Percentiles rank a stretch among this genome's conserved stretches.
phyloP scores from a whole-genome alignment of 2,329 filamentous ascomycete genomes.

The Escovopsis sp. region DNA sequence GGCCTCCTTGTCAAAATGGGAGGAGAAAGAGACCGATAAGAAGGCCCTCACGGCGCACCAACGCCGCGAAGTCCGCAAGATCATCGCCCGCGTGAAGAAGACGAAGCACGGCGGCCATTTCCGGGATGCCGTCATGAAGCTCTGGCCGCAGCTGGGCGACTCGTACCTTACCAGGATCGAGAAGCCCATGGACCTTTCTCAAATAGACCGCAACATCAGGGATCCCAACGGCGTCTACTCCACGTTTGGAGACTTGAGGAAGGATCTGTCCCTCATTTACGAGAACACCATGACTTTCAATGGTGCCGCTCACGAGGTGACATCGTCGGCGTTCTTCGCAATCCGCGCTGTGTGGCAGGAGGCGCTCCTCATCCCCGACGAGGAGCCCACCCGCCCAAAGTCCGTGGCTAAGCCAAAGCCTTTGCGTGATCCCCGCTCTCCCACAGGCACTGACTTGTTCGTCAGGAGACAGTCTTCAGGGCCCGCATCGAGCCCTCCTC shows the following conservation, averaged over 20 bases:
- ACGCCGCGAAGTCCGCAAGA: constrained; percentile 46
- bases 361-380: constrained; percentile 27
- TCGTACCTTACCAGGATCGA: constrained; percentile 56
- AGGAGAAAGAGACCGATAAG: constrained; percentile 27
- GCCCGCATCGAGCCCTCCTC: constrained; percentile 15
- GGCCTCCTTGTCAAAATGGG: constrained; percentile 23
- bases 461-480: constrained; percentile 17
- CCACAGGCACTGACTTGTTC: constrained; percentile 11
- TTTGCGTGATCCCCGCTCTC: constrained; percentile 19
- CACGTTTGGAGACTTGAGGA: constrained; percentile 56
- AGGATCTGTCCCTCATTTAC: constrained; percentile 64
- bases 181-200: constrained; percentile 69
- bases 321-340: constrained; percentile 37
- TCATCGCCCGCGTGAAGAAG: constrained; percentile 67
- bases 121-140: constrained; percentile 58
- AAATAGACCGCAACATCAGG: constrained; percentile 70
- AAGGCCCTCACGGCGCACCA: constrained; percentile 43
- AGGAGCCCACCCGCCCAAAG: constrained; percentile 46
- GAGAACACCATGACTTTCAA: constrained; percentile 75
- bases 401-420: constrained; percentile 25
- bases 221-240: constrained; percentile 43
- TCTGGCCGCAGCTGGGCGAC: constrained; percentile 62
- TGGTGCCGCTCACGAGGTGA: constrained; percentile 59
- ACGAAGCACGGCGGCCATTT: constrained; percentile 69
- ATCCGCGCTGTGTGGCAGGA: constrained; percentile 40